These are phyloP conservation scores for Xylariaceae sp. DNA, from an alignment of 2,329 filamentous ascomycete genomes.

Conservation along the genomic window DNA sequence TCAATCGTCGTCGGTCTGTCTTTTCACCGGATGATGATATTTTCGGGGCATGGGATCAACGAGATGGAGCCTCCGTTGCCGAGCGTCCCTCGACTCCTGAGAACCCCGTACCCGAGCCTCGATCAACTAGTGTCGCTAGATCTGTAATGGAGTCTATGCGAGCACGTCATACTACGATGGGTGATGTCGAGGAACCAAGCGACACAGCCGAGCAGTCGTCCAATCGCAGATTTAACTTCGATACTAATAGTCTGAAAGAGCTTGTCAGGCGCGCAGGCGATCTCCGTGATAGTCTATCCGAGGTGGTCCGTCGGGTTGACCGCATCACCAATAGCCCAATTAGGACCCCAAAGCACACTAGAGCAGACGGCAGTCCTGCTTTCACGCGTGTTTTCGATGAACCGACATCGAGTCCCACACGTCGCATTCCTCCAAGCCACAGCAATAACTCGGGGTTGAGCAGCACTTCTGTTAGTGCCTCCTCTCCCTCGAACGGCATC, in stretches of 20 bases:
- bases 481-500: conserved; percentile 49
- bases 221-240: conserved; percentile 59
- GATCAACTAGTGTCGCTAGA: conserved; percentile 50
- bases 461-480: conserved; percentile 47
- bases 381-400: conserved; percentile 65
- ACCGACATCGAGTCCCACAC: conserved; percentile 52
- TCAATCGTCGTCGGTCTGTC: conserved; percentile 55
- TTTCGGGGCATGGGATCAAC: conserved; percentile 50
- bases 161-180: conserved; percentile 42
- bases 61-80: conserved; percentile 35
- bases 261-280: conserved; percentile 60
- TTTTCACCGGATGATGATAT: conserved; percentile 65
- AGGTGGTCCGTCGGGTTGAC: conserved; percentile 57
- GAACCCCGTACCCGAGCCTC: conserved; percentile 32
- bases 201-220: conserved; percentile 32
- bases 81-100: conserved; percentile 40
- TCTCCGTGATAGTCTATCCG: conserved; percentile 56
- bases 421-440: conserved; percentile 47
- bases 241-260: conserved; percentile 65
- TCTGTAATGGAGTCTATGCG: conserved; percentile 64
- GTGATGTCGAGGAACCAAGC: conserved; percentile 30
- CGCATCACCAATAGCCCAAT: conserved; percentile 54
- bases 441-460: conserved; percentile 52
- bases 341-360: conserved; percentile 45
- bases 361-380: conserved; percentile 59